Evolutionary conservation across 208 protist genomes (phyloP).

Genomic region (Wallacemonas sp.): DNA sequence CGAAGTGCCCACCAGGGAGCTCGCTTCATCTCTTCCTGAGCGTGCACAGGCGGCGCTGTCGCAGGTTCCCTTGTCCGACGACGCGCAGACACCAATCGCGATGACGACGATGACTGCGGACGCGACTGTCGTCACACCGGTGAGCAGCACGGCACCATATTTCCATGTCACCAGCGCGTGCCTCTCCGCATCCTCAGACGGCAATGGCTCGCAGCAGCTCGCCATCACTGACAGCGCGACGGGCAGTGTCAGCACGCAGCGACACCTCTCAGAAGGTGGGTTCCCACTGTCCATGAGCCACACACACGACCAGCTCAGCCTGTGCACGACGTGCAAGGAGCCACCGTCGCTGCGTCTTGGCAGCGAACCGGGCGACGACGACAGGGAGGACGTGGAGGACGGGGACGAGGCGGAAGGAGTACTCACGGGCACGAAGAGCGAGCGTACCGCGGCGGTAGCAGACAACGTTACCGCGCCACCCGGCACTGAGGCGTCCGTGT

Average conservation of each 20-base stretch:
- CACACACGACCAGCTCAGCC: neutral
- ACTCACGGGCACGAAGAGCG: no score
- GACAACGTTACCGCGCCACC: no score
- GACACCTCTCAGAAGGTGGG: neutral
- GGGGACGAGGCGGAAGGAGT: no score
- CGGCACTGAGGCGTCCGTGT: no score
- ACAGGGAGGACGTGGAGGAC: neutral
- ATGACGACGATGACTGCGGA: neutral
- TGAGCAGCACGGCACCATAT: neutral
- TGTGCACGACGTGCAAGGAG: neutral
- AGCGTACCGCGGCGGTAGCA: no score
- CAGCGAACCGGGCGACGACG: neutral
- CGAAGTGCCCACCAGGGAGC: no score
- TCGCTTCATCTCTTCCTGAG: no score
- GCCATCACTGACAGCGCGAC: neutral
- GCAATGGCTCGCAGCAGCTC: neutral
- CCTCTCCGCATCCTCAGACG: neutral
- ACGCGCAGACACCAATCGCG: neutral
- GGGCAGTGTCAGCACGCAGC: constrained; percentile 1
- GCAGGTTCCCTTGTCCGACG: no score
- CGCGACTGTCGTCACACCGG: neutral
- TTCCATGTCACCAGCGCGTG: neutral
- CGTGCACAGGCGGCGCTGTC: no score
- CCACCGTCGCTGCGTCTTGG: neutral
- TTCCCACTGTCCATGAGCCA: neutral